A percentile compares a stretch with the other conserved stretches of the same genome.
Conservation (phyloP, 2,329 filamentous ascomycete species). For the Ilyonectria robusta region DNA sequence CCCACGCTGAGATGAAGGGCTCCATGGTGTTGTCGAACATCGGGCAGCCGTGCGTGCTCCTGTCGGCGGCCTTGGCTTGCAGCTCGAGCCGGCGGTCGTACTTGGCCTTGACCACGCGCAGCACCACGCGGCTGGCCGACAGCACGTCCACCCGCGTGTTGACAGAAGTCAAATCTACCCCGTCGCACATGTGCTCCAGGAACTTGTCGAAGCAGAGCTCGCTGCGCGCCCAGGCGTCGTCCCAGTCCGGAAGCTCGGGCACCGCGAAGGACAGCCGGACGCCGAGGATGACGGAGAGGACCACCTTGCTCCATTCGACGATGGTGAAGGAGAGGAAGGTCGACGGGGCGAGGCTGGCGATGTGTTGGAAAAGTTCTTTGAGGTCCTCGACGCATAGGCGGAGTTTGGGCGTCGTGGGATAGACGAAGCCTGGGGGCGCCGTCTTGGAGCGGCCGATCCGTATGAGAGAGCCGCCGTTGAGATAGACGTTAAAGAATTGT, state of each 20-base stretch:
- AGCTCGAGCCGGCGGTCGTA: conserved; percentile 58
- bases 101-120: conserved; percentile 62
- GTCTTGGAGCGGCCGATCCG: conserved; percentile 27
- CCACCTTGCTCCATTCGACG: conserved; percentile 61
- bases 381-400: conserved; percentile 44
- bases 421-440: conserved; percentile 24
- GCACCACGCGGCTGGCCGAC: conserved; percentile 61
- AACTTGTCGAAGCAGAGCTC: conserved; percentile 58
- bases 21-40: conserved; percentile 67
- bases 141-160: conserved; percentile 57
- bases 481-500: conserved; percentile 56
- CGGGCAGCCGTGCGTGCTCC: conserved; percentile 57
- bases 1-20: conserved; percentile 62
- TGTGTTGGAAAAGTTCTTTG: conserved; percentile 52
- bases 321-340: conserved; percentile 56
- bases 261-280: conserved; percentile 64
- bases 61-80: conserved; percentile 34
- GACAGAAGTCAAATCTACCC: conserved; percentile 40
- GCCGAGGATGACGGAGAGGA: conserved; percentile 58
- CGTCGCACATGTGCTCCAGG: conserved; percentile 54
- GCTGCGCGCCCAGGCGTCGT: conserved; percentile 56
- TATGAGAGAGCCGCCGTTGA: conserved; percentile 58
- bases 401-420: conserved; percentile 41
- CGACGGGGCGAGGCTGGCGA: conserved; percentile 48
- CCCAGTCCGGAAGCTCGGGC: conserved; percentile 53